A percentile compares a stretch with the other conserved stretches of the same genome.
These are phyloP conservation scores for Penicillium samsonianum DNA, from an alignment of 495 filamentous ascomycete species.

Conservation along the genomic window DNA sequence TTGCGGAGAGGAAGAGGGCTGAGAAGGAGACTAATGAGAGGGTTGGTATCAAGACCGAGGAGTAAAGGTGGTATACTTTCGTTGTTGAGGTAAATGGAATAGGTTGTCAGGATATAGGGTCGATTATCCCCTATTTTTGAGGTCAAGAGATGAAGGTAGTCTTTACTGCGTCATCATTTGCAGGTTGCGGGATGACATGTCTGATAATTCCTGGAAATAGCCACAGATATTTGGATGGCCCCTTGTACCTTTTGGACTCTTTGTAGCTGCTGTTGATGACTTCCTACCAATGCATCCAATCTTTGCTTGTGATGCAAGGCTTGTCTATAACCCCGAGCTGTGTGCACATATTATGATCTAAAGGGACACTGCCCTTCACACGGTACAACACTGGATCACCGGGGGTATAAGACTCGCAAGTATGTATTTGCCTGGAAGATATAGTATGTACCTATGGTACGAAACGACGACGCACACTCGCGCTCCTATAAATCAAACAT, in stretches of 20 bases:
- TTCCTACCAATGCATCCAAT: neutral
- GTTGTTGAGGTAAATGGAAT: neutral
- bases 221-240: neutral
- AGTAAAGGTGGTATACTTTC: neutral
- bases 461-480: neutral
- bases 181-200: neutral
- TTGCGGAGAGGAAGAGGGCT: constrained; percentile 49
- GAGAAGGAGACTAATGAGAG: neutral
- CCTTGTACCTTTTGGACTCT: neutral
- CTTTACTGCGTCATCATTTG: neutral
- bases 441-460: neutral
- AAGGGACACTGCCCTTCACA: neutral
- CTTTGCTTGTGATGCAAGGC: too few relatives aligned
- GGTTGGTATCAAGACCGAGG: neutral
- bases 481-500: neutral
- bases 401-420: neutral
- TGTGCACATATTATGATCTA: too few relatives aligned
- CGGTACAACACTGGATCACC: neutral
- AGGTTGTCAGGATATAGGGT: too few relatives aligned
- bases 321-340: too few relatives aligned
- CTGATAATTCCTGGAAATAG: neutral
- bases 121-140: neutral
- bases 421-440: neutral
- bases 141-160: neutral
- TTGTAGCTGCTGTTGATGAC: neutral